A percentile compares a stretch with the other conserved stretches of the same genome.
These are phyloP conservation scores for Cynanchum wilfordii DNA, from an alignment of 257 asterid genomes.

Conservation along the genomic window DNA sequence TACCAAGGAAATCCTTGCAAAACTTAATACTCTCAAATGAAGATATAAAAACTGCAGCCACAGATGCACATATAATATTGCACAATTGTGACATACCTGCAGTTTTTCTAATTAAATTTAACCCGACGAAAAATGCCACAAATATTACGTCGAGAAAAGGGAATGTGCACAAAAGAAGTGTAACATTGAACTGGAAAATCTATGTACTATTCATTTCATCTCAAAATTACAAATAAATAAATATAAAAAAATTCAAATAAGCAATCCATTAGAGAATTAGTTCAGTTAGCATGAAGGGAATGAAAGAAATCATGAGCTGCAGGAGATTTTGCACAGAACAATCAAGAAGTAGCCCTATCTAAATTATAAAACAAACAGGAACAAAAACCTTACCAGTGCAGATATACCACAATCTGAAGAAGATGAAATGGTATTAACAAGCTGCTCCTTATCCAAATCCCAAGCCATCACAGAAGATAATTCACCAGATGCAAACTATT, in stretches of 20 bases:
- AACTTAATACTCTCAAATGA: not conserved
- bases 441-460: slow-evolving; percentile 98
- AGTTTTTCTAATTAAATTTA: not conserved
- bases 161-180: not conserved
- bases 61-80: not conserved
- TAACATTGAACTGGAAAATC: not conserved
- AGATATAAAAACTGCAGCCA: not conserved
- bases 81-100: not conserved
- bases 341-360: not conserved
- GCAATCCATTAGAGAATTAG: not conserved
- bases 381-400: slow-evolving; percentile 61
- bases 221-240: not conserved
- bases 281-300: not conserved
- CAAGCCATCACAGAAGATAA: slow-evolving; percentile 87
- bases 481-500: slow-evolving; percentile 82
- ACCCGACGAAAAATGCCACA: not conserved
- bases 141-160: not conserved
- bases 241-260: not conserved
- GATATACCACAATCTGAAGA: slow-evolving; percentile 80
- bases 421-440: slow-evolving; percentile 65
- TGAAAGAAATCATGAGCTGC: not conserved
- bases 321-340: not conserved
- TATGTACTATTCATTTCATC: not conserved
- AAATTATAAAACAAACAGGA: not conserved
- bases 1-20: not conserved